Percentiles rank a stretch among this genome's conserved stretches.
Conservation (phyloP, 257 asterid genomes). For the Nicotiana undulata region DNA sequence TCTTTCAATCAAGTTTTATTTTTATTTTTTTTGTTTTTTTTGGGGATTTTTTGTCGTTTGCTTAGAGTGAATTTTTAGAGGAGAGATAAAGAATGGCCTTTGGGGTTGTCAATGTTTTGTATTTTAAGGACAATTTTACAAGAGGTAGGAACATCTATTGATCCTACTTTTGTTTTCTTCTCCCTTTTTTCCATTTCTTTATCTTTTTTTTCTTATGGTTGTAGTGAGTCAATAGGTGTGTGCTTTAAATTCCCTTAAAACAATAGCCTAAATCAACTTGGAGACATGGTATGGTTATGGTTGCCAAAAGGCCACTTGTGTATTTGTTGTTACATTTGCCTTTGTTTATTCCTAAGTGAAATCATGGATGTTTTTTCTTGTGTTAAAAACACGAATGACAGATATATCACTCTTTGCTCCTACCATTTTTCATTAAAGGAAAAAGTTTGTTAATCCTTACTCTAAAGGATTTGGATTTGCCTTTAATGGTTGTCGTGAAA, state of each 20-base stretch:
- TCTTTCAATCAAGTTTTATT: background rate
- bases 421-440: background rate
- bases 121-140: background rate
- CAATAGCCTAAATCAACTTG: background rate
- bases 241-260: background rate
- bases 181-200: background rate
- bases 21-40: no score
- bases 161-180: background rate
- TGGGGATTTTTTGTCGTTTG: background rate
- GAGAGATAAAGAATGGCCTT: background rate
- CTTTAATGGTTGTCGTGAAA: background rate
- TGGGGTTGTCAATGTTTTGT: slow-evolving; percentile 4
- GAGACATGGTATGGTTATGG: background rate
- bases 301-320: background rate
- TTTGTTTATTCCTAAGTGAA: background rate
- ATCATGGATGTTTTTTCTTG: background rate
- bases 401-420: background rate
- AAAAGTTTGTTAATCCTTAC: background rate
- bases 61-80: background rate
- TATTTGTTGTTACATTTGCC: background rate
- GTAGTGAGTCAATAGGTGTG: background rate
- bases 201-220: background rate
- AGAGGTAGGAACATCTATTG: slow-evolving; percentile 3
- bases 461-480: background rate
- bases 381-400: background rate